Conservation (phyloP, 225 moss, liverwort and hornwort species). For the Marchantia polymorpha region DNA sequence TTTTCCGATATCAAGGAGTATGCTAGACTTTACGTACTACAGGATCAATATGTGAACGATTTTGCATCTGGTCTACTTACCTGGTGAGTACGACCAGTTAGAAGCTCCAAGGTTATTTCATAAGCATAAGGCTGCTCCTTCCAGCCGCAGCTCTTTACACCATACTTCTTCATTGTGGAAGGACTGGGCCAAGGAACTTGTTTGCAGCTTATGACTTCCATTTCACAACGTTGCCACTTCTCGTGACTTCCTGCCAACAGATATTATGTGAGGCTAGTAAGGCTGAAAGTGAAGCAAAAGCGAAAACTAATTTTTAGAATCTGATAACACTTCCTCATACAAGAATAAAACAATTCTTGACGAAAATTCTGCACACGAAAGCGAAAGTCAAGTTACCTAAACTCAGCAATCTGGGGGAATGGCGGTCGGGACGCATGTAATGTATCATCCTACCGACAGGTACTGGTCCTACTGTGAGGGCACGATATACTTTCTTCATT, state of each 20-base stretch:
- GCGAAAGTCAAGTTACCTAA: conserved; percentile 37
- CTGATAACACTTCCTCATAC: neutral
- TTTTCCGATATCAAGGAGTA: no score
- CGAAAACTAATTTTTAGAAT: neutral
- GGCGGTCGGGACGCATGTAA: conserved; percentile 81
- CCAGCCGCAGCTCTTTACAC: conserved; percentile 74
- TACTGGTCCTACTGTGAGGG: conserved; percentile 76
- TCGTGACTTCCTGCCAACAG: conserved; percentile 45
- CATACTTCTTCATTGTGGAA: conserved; percentile 45
- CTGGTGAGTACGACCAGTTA: conserved; percentile 99
- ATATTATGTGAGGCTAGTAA: neutral
- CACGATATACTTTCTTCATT: conserved; percentile 78
- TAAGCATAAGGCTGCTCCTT: conserved; percentile 59
- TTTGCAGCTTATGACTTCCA: conserved; percentile 68
- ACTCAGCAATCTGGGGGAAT: conserved; percentile 79
- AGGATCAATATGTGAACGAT: no score
- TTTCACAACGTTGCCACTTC: conserved; percentile 73
- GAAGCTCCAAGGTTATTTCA: conserved; percentile 69
- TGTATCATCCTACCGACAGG: conserved; percentile 59
- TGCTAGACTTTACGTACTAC: no score
- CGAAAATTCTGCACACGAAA: neutral
- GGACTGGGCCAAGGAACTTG: conserved; percentile 76
- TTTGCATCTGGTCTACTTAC: conserved; percentile 24
- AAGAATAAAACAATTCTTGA: neutral
- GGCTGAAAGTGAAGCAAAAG: neutral